Conservation (phyloP, 371 early-diverging fungal genomes). For the Mortierella polycephala region DNA sequence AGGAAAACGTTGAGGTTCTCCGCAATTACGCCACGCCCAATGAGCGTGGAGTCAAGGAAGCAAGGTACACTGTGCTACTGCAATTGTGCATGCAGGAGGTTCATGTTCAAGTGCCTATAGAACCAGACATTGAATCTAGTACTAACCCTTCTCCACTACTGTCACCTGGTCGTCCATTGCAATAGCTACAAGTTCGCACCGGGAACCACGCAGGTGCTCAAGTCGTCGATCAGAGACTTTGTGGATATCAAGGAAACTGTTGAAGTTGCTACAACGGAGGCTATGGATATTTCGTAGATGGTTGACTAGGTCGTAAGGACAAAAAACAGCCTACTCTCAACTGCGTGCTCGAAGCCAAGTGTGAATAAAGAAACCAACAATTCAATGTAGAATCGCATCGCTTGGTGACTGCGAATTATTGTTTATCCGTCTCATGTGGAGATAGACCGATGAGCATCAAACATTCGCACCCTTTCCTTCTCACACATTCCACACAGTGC, state of each 20-base stretch:
- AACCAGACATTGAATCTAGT: too few species aligned
- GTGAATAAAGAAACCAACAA: too few species aligned
- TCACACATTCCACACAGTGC: too few species aligned
- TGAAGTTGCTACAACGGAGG: conserved; percentile 51
- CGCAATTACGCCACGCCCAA: conserved; percentile 91
- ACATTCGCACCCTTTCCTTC: too few species aligned
- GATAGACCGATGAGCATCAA: too few species aligned
- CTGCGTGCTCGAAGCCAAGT: too few species aligned
- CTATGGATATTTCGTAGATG: conserved; percentile 62
- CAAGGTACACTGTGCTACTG: conserved; percentile 64
- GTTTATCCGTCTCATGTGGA: too few species aligned
- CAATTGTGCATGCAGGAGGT: too few species aligned
- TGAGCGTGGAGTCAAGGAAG: conserved; percentile 87
- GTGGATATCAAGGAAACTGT: conserved; percentile 67
- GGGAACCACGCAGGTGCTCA: conserved; percentile 66
- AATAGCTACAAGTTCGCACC: conserved; percentile 53
- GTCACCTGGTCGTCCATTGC: not conserved
- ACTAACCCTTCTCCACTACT: too few species aligned
- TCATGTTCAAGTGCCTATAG: too few species aligned
- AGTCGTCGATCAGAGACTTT: conserved; percentile 57
- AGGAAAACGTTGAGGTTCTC: conserved; percentile 82
- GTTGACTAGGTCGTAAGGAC: not conserved
- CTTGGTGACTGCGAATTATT: too few species aligned
- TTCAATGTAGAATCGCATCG: too few species aligned
- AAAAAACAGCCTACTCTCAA: not conserved